A percentile compares a stretch with the other conserved stretches of the same genome.
phyloP scores from a whole-genome alignment of 768 basidiomycete species.

The Lentinula sp. region DNA sequence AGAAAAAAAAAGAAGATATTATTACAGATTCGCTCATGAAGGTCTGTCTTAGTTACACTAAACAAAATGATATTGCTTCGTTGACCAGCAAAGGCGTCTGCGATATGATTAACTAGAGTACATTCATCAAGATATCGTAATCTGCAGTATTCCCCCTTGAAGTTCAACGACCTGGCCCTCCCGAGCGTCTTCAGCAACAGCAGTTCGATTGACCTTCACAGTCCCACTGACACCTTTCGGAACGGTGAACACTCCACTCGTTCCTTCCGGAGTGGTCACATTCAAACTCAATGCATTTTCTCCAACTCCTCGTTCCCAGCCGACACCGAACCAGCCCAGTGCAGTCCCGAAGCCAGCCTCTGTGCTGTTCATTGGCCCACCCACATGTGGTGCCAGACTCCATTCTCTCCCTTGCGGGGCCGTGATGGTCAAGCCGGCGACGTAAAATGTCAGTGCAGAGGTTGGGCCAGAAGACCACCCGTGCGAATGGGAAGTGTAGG shows the following conservation, averaged over 20 bases:
- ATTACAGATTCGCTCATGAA: no score
- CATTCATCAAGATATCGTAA: neutral
- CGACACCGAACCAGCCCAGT: conserved; percentile 44
- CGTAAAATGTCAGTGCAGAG: conserved; percentile 49
- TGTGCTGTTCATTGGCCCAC: conserved; percentile 29
- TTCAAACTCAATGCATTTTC: conserved; percentile 13
- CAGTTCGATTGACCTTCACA: conserved; percentile 14
- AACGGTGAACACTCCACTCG: conserved; percentile 22
- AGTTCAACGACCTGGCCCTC: neutral
- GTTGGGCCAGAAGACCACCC: conserved; percentile 58
- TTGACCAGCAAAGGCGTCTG: no score
- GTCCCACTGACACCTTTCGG: conserved; percentile 13
- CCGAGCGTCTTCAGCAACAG: neutral
- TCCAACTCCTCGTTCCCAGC: conserved; percentile 27
- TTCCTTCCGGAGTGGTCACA: conserved; percentile 23
- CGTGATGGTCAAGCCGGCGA: conserved; percentile 47
- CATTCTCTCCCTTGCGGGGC: conserved; percentile 41
- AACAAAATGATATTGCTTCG: no score
- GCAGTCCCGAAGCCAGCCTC: conserved; percentile 50
- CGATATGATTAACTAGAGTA: no score
- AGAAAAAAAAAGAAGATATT: no score
- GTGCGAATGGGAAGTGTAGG: conserved; percentile 56
- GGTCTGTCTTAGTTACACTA: no score
- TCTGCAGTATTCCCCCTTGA: neutral
- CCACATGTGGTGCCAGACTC: conserved; percentile 39